Conservation (phyloP, 1,284 basidiomycete genomes). For the Malassezia globosa region DNA sequence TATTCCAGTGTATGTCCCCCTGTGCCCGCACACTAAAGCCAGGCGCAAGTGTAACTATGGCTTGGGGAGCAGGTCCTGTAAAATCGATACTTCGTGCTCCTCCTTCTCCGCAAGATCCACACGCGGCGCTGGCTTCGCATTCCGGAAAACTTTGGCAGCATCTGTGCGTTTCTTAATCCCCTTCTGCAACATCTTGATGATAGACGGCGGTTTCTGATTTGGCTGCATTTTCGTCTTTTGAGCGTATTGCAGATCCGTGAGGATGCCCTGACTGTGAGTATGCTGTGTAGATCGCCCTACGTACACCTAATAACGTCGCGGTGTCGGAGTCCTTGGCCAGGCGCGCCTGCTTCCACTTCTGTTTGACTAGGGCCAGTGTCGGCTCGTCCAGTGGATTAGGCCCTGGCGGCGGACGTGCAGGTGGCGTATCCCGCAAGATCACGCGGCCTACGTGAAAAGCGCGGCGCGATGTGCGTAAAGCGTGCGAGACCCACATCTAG, state of each 20-base stretch:
- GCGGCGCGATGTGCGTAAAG: not conserved
- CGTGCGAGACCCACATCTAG: too few relatives aligned
- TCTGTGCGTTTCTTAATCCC: slow-evolving; percentile 19
- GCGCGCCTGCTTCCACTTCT: slow-evolving; percentile 18
- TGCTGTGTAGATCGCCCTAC: too few relatives aligned
- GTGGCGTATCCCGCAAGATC: not conserved
- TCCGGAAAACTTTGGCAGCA: slow-evolving; percentile 11
- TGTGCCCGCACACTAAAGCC: too few relatives aligned
- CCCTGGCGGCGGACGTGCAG: slow-evolving; percentile 1
- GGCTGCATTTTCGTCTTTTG: slow-evolving; percentile 16
- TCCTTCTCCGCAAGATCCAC: slow-evolving; percentile 16
- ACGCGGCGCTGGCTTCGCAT: slow-evolving; percentile 16
- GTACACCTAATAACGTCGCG: slow-evolving; percentile 14
- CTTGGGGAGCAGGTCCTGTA: slow-evolving; percentile 13
- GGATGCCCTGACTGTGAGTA: slow-evolving; percentile 13
- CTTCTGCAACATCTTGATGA: slow-evolving; percentile 19
- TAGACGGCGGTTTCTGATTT: slow-evolving; percentile 17
- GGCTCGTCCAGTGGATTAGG: slow-evolving; percentile 12
- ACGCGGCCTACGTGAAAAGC: not conserved
- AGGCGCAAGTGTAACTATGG: not conserved
- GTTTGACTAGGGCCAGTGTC: slow-evolving; percentile 11
- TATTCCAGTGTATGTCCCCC: too few relatives aligned
- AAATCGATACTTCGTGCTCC: slow-evolving; percentile 11
- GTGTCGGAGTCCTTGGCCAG: slow-evolving; percentile 14
- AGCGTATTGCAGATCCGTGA: slow-evolving; percentile 18